Evolutionary conservation across 2,329 filamentous ascomycete genomes (phyloP).

Genomic region (Botrytis deweyae): DNA sequence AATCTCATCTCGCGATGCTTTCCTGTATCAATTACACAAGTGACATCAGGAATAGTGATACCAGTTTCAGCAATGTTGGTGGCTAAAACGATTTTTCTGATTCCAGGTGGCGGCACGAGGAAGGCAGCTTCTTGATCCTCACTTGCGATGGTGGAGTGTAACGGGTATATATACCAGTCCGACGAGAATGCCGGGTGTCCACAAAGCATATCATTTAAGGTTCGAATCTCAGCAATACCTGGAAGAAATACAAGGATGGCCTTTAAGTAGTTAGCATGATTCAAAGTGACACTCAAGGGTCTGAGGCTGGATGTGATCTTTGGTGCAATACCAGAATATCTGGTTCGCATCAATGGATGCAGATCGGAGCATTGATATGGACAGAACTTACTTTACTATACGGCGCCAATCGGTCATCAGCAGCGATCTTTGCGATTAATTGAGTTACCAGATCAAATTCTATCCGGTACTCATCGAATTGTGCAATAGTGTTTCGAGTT

Average conservation of each 20-base stretch:
- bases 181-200: conserved; percentile 73
- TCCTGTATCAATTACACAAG: conserved; percentile 92
- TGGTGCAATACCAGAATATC: not conserved
- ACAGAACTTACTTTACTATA: conserved; percentile 61
- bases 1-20: conserved; percentile 98
- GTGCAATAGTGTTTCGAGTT: conserved; percentile 71
- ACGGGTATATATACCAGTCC: conserved; percentile 81
- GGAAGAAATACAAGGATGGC: conserved; percentile 94
- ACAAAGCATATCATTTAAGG: conserved; percentile 79
- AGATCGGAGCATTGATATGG: not conserved
- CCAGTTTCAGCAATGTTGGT: conserved; percentile 99
- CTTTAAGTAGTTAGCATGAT: conserved; percentile 38
- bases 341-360: not conserved
- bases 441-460: conserved; percentile 84
- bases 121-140: conserved; percentile 97
- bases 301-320: not conserved
- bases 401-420: conserved; percentile 59
- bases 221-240: conserved; percentile 88
- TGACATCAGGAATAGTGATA: conserved; percentile 97
- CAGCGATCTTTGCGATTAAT: conserved; percentile 74
- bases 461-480: conserved; percentile 87
- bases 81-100: conserved; percentile 89
- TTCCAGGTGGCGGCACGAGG: conserved; percentile 74
- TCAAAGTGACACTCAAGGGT: not conserved
- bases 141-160: conserved; percentile 93